Base-by-base conservation (phyloP, 2,329 filamentous ascomycete species). In the Xylaria sp. region DNA sequence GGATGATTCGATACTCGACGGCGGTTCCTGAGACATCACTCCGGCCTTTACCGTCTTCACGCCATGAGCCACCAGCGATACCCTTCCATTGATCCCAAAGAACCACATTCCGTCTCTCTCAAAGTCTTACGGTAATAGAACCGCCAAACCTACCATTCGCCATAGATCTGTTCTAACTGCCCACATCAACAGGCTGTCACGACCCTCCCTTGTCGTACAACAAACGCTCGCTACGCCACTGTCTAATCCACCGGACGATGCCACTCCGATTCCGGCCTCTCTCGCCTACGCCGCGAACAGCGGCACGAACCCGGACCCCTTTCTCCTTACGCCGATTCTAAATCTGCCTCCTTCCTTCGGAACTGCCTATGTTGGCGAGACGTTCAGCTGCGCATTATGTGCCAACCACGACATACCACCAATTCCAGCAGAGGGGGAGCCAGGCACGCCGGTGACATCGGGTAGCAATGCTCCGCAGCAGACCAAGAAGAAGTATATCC, bases 341-440 rank as follows among this genome's bases (percentile, higher is more conserved):
- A 95, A 92, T 49, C 88, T 98, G 1, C 94, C 95, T 9, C 89
- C 93, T 15, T 90, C 92, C 0, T 98, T 99, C 76, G 94, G 94
- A 46, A 94, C 92, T 12, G 94, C 94, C 8, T 97, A 97, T 76
- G 94, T 98, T 19, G 95, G 95, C 71, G 94, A 98, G 80, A 92
- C 90, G 0, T 98, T 99, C 78, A 89, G 90, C 67, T 99, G 95
- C 78, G 97, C 94, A 1, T 84, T 98, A 21, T 97, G 94, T 78
- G 94, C 92, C n/a, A 97, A 97, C 80, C 94, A 97, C 75, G 94
- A 98, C 78, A 73, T 70, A 21, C 62, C 69, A 52, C 69, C 42
- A 38, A 46, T 17, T 33, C 49, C 50, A 35, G 17, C 9, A 9
- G 62, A 52, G 50, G 45, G 28, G n/a, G 57, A 51, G 38, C 45